Evolutionary conservation across 1,284 basidiomycete species (phyloP).

Genomic region (Rhodotorula sp.): DNA sequence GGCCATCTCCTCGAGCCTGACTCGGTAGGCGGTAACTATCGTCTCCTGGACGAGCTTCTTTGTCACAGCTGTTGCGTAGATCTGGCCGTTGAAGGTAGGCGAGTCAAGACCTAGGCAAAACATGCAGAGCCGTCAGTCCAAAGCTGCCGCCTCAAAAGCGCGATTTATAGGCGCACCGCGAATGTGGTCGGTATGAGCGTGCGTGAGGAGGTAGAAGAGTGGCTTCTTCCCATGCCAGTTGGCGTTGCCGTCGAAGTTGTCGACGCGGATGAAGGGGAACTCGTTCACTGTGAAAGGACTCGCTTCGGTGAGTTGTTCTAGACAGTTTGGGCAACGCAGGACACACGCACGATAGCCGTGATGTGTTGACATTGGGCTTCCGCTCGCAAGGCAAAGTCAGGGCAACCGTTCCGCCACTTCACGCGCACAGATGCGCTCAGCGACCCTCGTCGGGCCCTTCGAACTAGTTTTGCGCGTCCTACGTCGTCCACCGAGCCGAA

Average conservation of each 20-base stretch:
- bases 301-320: neutral
- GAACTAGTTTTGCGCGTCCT: no score
- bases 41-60: conserved; percentile 27
- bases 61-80: conserved; percentile 30
- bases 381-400: no score
- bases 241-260: conserved; percentile 28
- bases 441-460: no score
- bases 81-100: conserved; percentile 27
- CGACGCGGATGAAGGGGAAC: conserved; percentile 39
- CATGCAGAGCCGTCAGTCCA: neutral
- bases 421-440: no score
- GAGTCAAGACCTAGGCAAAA: conserved; percentile 28
- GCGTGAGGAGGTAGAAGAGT: conserved; percentile 39
- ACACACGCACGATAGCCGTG: conserved; percentile 22
- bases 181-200: conserved; percentile 44
- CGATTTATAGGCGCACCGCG: conserved; percentile 14
- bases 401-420: no score
- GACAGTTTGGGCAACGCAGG: neutral
- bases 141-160: neutral
- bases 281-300: neutral
- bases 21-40: conserved; percentile 27
- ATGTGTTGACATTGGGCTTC: conserved; percentile 24
- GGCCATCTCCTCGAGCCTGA: conserved; percentile 24
- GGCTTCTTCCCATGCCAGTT: conserved; percentile 22
- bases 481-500: no score